Percentiles rank a stretch among this genome's conserved stretches.
phyloP scores from a whole-genome alignment of 441 rosid species.

The Mallotus repandus region DNA sequence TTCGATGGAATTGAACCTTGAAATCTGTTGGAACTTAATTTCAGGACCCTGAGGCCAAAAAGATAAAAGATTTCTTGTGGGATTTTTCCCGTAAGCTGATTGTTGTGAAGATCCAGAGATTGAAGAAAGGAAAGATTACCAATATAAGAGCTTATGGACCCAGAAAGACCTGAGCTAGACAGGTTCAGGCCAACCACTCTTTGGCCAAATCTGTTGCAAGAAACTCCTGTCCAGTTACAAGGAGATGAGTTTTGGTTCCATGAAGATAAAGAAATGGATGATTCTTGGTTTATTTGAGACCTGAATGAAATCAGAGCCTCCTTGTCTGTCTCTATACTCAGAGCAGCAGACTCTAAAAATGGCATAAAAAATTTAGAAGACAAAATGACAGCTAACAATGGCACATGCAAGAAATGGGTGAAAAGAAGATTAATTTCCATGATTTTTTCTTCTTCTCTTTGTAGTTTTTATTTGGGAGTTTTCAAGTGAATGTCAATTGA shows the following conservation, averaged over 20 bases:
- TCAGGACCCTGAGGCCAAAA: slow-evolving; percentile 35
- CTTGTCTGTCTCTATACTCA: slow-evolving; percentile 37
- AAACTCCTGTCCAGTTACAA: slow-evolving; percentile 51
- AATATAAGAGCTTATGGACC: slow-evolving; percentile 43
- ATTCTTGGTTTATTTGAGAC: slow-evolving; percentile 32
- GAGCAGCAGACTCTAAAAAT: slow-evolving; percentile 20
- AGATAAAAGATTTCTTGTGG: slow-evolving; percentile 43
- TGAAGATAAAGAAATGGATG: slow-evolving; percentile 31
- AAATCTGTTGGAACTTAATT: slow-evolving; percentile 43
- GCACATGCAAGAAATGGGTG: background rate
- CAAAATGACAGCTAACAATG: no score
- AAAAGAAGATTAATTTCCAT: background rate
- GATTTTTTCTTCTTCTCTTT: no score
- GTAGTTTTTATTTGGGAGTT: no score
- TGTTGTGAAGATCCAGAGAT: slow-evolving; percentile 46
- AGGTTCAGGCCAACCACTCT: slow-evolving; percentile 35
- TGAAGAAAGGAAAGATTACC: slow-evolving; percentile 48
- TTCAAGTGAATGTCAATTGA: no score
- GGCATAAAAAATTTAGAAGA: background rate
- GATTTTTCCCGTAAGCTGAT: slow-evolving; percentile 38
- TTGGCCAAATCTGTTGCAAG: slow-evolving; percentile 28
- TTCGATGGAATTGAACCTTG: slow-evolving; percentile 37
- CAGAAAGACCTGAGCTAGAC: slow-evolving; percentile 26
- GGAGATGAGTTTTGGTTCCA: slow-evolving; percentile 43
- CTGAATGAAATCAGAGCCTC: slow-evolving; percentile 42